Conservation (phyloP, 2,329 filamentous ascomycete genomes). For the Coniochaeta sp. region DNA sequence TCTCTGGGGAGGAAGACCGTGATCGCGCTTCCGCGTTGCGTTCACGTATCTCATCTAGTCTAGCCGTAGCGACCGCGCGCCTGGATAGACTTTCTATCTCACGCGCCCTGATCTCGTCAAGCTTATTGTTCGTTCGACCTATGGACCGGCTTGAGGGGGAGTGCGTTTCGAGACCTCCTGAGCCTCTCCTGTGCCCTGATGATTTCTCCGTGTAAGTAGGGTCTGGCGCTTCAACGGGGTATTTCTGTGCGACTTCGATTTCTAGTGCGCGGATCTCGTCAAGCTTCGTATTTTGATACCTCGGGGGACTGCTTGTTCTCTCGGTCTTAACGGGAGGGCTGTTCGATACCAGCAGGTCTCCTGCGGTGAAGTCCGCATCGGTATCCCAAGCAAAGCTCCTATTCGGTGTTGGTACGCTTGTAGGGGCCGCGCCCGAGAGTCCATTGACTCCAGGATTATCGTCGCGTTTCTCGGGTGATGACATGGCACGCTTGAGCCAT, state of each 20-base stretch:
- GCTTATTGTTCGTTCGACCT: slow-evolving; percentile 29
- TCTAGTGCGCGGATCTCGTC: slow-evolving; percentile 30
- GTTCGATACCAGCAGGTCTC: slow-evolving; percentile 46
- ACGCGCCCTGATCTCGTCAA: slow-evolving; percentile 38
- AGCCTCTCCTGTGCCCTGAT: background rate
- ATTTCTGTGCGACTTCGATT: slow-evolving; percentile 11
- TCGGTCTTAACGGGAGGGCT: slow-evolving; percentile 42
- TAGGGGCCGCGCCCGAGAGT: slow-evolving; percentile 7
- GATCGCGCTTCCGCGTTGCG: slow-evolving; percentile 34
- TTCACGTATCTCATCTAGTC: slow-evolving; percentile 45
- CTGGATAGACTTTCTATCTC: slow-evolving; percentile 36
- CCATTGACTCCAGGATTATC: slow-evolving; percentile 13
- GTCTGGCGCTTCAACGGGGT: slow-evolving; percentile 10
- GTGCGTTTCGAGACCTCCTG: background rate
- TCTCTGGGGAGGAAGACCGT: slow-evolving; percentile 34
- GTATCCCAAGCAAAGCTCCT: slow-evolving; percentile 49
- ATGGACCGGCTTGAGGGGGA: slow-evolving; percentile 4
- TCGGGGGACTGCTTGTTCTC: slow-evolving; percentile 22
- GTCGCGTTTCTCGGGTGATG: slow-evolving; percentile 10
- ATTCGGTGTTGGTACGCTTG: slow-evolving; percentile 26
- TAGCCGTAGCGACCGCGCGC: slow-evolving; percentile 38
- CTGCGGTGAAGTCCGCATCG: slow-evolving; percentile 50
- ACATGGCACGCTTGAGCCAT: slow-evolving; percentile 12
- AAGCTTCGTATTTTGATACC: slow-evolving; percentile 31
- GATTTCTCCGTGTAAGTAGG: slow-evolving; percentile 9